Evolutionary conservation across 1,284 basidiomycete genomes (phyloP).

Genomic region (Kalmanozyma brasiliensis): DNA sequence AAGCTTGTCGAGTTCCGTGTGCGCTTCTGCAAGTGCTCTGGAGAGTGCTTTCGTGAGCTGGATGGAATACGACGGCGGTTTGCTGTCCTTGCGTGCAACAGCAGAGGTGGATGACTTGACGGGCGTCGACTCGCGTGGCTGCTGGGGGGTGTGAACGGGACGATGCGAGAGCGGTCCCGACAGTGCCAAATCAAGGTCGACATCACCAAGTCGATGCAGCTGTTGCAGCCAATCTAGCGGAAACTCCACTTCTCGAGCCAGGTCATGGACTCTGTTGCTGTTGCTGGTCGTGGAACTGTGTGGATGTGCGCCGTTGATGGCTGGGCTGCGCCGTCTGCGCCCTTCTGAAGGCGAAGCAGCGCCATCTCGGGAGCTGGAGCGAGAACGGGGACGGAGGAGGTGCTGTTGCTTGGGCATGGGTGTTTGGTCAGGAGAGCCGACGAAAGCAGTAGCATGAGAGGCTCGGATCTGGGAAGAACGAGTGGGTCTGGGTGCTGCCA

Average conservation of each 20-base stretch:
- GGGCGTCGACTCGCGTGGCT: slow-evolving; percentile 37
- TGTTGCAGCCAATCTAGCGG: slow-evolving; percentile 39
- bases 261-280: slow-evolving; percentile 16
- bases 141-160: slow-evolving; percentile 4
- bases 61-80: slow-evolving; percentile 18
- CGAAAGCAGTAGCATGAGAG: not conserved
- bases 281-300: not conserved
- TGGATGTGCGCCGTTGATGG: slow-evolving; percentile 14
- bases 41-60: slow-evolving; percentile 43
- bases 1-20: slow-evolving; percentile 26
- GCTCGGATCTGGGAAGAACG: slow-evolving; percentile 5
- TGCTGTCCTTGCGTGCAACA: not conserved
- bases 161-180: slow-evolving; percentile 41
- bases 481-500: slow-evolving; percentile 11
- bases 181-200: slow-evolving; percentile 30
- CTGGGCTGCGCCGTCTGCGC: slow-evolving; percentile 19
- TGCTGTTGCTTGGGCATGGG: slow-evolving; percentile 40
- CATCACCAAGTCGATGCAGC: slow-evolving; percentile 28
- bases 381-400: slow-evolving; percentile 20
- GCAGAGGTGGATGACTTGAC: slow-evolving; percentile 23
- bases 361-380: slow-evolving; percentile 24
- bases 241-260: slow-evolving; percentile 34
- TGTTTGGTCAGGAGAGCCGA: slow-evolving; percentile 38
- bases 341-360: slow-evolving; percentile 24
- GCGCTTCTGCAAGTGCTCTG: slow-evolving; percentile 27